A percentile compares a stretch with the other conserved stretches of the same genome.
These are phyloP conservation scores for Retiboletus fuscus DNA, from an alignment of 1,284 basidiomycete species.

Conservation along the genomic window DNA sequence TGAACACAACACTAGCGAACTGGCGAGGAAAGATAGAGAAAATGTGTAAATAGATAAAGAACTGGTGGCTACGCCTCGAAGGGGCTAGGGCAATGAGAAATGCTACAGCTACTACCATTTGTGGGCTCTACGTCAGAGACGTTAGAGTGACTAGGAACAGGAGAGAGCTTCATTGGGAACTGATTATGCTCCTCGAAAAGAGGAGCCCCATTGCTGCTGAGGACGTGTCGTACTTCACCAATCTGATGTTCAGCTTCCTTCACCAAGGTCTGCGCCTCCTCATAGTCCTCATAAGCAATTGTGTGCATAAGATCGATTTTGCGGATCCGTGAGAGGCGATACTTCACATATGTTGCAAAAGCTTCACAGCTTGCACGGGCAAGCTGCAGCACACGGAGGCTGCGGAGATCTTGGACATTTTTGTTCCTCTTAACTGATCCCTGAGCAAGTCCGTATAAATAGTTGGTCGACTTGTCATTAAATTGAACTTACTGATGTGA, in stretches of 20 bases:
- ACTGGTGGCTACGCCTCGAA: too few relatives aligned
- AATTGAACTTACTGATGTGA: too few relatives aligned
- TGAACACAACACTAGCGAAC: too few relatives aligned
- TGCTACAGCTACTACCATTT: too few relatives aligned
- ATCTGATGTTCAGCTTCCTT: background rate
- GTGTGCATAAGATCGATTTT: constrained; percentile 11
- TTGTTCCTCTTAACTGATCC: background rate
- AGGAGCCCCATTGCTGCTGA: too few relatives aligned
- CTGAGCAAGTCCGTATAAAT: background rate
- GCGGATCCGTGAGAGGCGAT: background rate
- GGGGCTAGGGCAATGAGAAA: too few relatives aligned
- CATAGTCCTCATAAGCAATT: background rate
- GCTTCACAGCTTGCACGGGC: constrained; percentile 3
- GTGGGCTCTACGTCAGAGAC: too few relatives aligned
- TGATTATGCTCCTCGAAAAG: too few relatives aligned
- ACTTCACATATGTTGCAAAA: background rate
- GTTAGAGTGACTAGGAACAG: constrained; percentile 30
- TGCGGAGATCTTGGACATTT: background rate
- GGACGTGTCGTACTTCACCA: background rate
- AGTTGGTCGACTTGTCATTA: too few relatives aligned
- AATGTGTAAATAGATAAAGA: too few relatives aligned
- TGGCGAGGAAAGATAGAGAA: too few relatives aligned
- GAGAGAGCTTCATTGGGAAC: too few relatives aligned
- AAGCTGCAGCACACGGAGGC: background rate
- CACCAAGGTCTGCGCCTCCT: background rate